These are phyloP conservation scores for Lodderomyces pseudojiufengensis DNA, from an alignment of 1,139 yeast genomes.

Conservation along the genomic window DNA sequence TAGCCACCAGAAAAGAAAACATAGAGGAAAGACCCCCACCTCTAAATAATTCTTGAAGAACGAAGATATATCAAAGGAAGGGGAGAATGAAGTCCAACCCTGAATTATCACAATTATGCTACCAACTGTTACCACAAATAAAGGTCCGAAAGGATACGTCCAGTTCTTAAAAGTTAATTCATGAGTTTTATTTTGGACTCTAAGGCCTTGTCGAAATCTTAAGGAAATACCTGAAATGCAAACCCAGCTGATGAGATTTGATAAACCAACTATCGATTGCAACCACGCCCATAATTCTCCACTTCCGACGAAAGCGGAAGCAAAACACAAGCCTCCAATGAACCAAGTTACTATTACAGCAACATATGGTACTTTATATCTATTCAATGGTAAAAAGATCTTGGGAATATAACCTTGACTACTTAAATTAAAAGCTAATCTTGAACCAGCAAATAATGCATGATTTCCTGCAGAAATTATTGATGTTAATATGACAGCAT, in stretches of 20 bases:
- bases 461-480: conserved; percentile 47
- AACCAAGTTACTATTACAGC: conserved; percentile 41
- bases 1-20: conserved; percentile 46
- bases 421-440: conserved; percentile 40
- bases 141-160: conserved; percentile 44
- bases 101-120: conserved; percentile 37
- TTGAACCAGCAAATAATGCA: conserved; percentile 42
- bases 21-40: conserved; percentile 35
- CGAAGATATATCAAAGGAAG: conserved; percentile 32
- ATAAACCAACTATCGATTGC: conserved; percentile 42
- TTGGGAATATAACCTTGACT: conserved; percentile 40
- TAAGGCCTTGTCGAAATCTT: conserved; percentile 38
- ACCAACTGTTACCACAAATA: conserved; percentile 34
- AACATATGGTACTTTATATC: conserved; percentile 37
- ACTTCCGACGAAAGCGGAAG: conserved; percentile 41
- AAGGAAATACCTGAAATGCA: conserved; percentile 37
- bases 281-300: conserved; percentile 46
- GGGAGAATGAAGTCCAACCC: conserved; percentile 54
- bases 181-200: conserved; percentile 33
- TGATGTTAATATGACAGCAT: conserved; percentile 42
- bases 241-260: conserved; percentile 44
- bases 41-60: conserved; percentile 40
- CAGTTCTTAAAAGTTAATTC: conserved; percentile 36
- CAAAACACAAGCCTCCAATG: conserved; percentile 41
- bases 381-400: conserved; percentile 30